Conservation (phyloP, 768 basidiomycete species). For the Peribolospora kevripleyi region DNA sequence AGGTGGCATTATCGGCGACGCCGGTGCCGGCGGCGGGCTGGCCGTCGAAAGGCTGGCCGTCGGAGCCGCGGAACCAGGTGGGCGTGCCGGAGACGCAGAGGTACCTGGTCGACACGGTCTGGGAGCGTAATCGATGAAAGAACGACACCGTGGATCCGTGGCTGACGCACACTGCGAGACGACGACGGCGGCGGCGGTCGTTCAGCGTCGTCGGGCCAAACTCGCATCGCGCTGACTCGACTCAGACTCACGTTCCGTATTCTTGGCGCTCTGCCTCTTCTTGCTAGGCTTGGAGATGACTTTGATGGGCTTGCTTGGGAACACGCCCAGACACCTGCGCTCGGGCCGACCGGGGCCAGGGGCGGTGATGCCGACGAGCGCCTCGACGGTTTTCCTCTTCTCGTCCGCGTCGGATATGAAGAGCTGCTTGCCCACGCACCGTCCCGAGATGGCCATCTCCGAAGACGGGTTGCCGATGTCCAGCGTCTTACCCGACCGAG, state of each 20-base stretch:
- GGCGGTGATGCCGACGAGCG: conserved; percentile 67
- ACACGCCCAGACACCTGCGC: conserved; percentile 62
- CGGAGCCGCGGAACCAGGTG: conserved; percentile 66
- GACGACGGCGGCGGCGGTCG: not conserved
- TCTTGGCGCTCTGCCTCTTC: conserved; percentile 83
- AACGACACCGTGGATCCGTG: conserved; percentile 87
- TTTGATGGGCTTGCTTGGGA: conserved; percentile 85
- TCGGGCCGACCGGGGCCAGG: conserved; percentile 27
- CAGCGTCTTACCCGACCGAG: conserved; percentile 57
- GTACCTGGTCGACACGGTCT: conserved; percentile 87
- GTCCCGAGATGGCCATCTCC: conserved; percentile 64
- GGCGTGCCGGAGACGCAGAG: conserved; percentile 85
- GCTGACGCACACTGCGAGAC: conserved; percentile 54
- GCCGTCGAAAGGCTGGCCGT: conserved; percentile 41
- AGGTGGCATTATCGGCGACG: conserved; percentile 20
- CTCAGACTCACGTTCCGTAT: conserved; percentile 49
- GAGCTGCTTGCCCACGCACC: conserved; percentile 78
- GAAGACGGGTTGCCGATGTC: conserved; percentile 43
- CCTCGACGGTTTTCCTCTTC: conserved; percentile 86
- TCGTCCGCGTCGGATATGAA: conserved; percentile 89
- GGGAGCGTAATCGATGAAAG: conserved; percentile 85
- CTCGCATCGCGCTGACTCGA: conserved; percentile 1
- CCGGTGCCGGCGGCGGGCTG: conserved; percentile 22
- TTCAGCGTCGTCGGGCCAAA: not conserved
- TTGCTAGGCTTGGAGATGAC: conserved; percentile 97